Base-by-base conservation (phyloP, 768 basidiomycete genomes). In the Imleria badia region DNA sequence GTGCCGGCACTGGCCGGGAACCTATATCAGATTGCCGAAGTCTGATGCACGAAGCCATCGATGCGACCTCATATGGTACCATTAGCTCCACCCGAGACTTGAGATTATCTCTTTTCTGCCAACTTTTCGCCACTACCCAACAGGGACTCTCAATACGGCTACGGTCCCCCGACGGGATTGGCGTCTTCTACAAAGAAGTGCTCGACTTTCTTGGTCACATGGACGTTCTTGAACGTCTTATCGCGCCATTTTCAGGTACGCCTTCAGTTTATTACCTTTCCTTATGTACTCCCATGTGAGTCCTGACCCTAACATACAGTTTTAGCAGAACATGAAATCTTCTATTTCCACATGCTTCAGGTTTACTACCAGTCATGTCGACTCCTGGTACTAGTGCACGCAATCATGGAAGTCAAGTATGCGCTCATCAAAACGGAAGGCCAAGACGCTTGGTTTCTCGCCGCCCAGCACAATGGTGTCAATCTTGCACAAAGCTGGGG, bases 311-410 rank as follows among this genome's bases (percentile, higher is more conserved):
- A 36, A 63, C 56, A 31, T 44, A 20, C 51, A 81, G 79, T 79
- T 51, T 63, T 76, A 44, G 68, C 74, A 56, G 71, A 73, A 52
- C 59, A 74, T 47, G 80, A 81, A 55, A 60, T 57, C 31, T 77
- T 78, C 54, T 71, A 79, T 55, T 74, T 73, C 49, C 68, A 72
- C 23, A 76, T 77, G 67, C 66, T 77, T 33, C 59, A 71, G 11
- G 62, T 78, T 36, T 70, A 75, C 50, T 78, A 72, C 54, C 68
- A 76, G 42, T 73, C 70, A 5, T 77, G 74, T 54, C 70, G 73
- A 23, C 67, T 80, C 31, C 55, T 75, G 31, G 65, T 75, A 26
- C 47, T 75, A 30, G 65, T 77, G 20, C 74, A 74, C 40, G 72
- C 69, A n/a, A 64, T 67, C 58, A 63, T 59, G 63, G 62, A 62